phyloP scores from a whole-genome alignment of 108 stramenopile genomes.

The Pinguiococcus pyrenoidosus region DNA sequence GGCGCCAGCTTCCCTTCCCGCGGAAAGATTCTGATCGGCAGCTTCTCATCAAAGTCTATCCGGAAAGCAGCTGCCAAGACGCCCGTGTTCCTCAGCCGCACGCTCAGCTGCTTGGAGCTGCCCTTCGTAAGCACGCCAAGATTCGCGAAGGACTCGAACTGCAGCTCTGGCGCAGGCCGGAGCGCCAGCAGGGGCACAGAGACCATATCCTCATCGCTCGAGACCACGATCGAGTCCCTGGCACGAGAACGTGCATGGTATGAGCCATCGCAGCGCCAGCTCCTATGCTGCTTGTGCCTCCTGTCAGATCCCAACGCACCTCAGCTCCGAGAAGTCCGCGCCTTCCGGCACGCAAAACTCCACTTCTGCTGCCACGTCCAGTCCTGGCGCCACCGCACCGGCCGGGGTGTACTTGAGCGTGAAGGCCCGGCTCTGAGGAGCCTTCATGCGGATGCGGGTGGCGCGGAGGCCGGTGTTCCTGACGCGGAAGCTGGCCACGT shows the following conservation, averaged over 20 bases:
- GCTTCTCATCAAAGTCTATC: too few relatives aligned
- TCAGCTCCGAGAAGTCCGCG: background rate
- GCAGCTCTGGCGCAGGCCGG: background rate
- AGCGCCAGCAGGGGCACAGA: background rate
- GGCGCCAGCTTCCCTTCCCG: background rate
- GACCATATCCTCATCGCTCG: too few relatives aligned
- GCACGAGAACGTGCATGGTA: too few relatives aligned
- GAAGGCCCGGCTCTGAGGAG: constrained; percentile 1
- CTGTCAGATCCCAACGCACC: too few relatives aligned
- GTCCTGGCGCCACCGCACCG: constrained; percentile 17
- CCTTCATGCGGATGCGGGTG: constrained; percentile 3
- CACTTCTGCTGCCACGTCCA: constrained; percentile 19
- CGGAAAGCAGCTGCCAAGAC: too few relatives aligned
- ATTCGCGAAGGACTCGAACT: background rate
- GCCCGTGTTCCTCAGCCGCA: too few relatives aligned
- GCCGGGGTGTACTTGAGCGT: constrained; percentile 16
- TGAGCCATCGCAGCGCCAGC: too few relatives aligned
- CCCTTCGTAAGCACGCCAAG: too few relatives aligned
- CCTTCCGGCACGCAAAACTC: constrained; percentile 14
- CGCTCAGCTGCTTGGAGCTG: too few relatives aligned
- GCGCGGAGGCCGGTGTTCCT: background rate
- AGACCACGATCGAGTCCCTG: too few relatives aligned
- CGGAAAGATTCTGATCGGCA: background rate
- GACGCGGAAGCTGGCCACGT: too few relatives aligned
- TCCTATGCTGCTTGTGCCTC: too few relatives aligned